Conservation (phyloP, 2,329 filamentous ascomycete genomes). For the Calonectria hongkongensis region DNA sequence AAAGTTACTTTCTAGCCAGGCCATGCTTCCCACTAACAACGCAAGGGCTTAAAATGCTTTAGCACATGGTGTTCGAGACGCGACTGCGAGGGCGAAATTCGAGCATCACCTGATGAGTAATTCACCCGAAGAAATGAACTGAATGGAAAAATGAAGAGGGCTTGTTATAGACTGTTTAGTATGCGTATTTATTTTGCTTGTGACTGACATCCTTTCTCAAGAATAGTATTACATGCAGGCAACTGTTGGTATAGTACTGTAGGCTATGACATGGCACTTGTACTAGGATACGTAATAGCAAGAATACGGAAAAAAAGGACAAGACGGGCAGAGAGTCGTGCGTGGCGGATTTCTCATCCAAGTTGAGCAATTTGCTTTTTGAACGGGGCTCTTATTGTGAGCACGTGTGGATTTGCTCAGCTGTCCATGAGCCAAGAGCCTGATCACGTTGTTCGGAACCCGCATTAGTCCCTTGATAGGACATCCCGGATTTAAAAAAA, state of each 20-base stretch:
- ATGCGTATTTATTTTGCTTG: no score
- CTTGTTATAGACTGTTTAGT: no score
- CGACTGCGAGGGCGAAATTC: not conserved
- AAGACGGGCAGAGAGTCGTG: not conserved
- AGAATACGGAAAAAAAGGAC: no score
- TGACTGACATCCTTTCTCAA: no score
- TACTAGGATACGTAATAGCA: not conserved
- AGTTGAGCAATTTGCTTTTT: constrained; percentile 2
- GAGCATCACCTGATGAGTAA: not conserved
- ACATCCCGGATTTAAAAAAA: constrained; percentile 2
- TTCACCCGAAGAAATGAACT: no score
- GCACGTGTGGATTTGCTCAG: constrained; percentile 7
- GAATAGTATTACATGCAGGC: no score
- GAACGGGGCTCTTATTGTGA: not conserved
- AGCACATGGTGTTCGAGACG: constrained; percentile 5
- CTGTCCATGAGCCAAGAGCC: not conserved
- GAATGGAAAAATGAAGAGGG: no score
- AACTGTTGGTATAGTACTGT: no score
- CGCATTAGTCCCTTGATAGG: not conserved
- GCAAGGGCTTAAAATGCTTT: not conserved
- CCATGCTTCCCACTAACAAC: not conserved
- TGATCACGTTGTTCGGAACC: constrained; percentile 23
- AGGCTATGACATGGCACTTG: not conserved
- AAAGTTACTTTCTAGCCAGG: no score
- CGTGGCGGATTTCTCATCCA: not conserved